phyloP scores from a whole-genome alignment of 2,329 filamentous ascomycete genomes.

The Fusarium sarcochroum region DNA sequence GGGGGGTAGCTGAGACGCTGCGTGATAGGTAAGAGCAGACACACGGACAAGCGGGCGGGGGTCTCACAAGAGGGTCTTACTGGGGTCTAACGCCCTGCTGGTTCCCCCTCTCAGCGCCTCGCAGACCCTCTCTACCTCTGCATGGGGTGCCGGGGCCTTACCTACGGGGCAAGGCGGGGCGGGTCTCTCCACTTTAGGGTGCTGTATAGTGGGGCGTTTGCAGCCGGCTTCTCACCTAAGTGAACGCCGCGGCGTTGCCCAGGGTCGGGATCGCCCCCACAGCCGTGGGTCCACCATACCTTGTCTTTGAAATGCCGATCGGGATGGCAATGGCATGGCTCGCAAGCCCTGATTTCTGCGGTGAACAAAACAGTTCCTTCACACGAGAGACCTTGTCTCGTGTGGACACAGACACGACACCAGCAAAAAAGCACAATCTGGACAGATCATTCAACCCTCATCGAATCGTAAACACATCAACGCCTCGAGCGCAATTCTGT shows the following conservation, averaged over 20 bases:
- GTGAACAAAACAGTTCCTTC: conserved; percentile 21
- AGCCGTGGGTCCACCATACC: conserved; percentile 40
- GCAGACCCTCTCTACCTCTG: conserved; percentile 10
- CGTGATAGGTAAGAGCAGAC: conserved; percentile 10
- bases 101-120: conserved; percentile 25
- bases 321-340: conserved; percentile 39
- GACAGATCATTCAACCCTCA: background rate
- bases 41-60: conserved; percentile 35
- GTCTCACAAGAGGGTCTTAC: conserved; percentile 24
- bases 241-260: conserved; percentile 17
- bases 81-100: conserved; percentile 27
- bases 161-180: conserved; percentile 23
- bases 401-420: conserved; percentile 2
- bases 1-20: conserved; percentile 23
- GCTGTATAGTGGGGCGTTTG: conserved; percentile 28
- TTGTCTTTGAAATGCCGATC: conserved; percentile 44
- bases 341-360: conserved; percentile 41
- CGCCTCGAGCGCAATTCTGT: background rate
- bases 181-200: conserved; percentile 13
- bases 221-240: conserved; percentile 15
- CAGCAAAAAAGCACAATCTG: background rate
- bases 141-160: conserved; percentile 7
- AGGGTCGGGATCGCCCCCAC: conserved; percentile 45
- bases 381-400: conserved; percentile 8
- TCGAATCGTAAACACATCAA: background rate